Base-by-base conservation (phyloP, 495 filamentous ascomycete species). In the Apiosordaria backusii region DNA sequence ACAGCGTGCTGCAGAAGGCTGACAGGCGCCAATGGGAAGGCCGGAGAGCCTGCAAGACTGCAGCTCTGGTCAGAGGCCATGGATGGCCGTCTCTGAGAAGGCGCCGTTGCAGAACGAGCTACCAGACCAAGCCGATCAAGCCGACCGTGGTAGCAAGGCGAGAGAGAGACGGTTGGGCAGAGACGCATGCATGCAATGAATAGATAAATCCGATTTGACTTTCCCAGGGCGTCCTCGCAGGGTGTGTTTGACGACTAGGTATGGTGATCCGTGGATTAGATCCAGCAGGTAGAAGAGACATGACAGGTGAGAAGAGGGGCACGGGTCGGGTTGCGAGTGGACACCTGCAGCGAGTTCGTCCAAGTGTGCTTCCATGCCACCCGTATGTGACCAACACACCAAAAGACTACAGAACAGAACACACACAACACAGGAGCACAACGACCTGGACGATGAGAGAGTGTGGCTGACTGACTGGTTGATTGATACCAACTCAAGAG, bases 1-100 rank as follows among this genome's bases (percentile, higher is more conserved):
- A 66, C 69, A 71, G 68, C 50, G 54, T 67, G 60, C 67, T 74
- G 74, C 74, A 73, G 65, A 71, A 76, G 71, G 74, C 69, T 73
- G 67, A 64, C 59, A 45, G 29, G 60, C 69, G 62, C 72, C 74
- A 74, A 74, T 73, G 70, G 68, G 45, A 40, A 58, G 60, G 35
- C 55, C 23, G 57, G 60, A 7, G 63, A 55, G 29, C 15, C 35
- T 45, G 29, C 29, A 35, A 35, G 29, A 35, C 29, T 35, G 29
- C 29, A 35, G 29, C 29, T 35, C 10, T 35, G 29, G 29, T 35
- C 29, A 35, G 29, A 10, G 27, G 3, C 29, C 29, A 35, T 35
- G 0, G 29, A 35, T 35, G 29, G 29, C 29, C 29, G 35, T 15
- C 9, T 13, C 10, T 45, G 10, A 54, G 53, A 24, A 59, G 24